Conservation (phyloP, 148 eudicot genomes). For the Vaccinium myrtillus region DNA sequence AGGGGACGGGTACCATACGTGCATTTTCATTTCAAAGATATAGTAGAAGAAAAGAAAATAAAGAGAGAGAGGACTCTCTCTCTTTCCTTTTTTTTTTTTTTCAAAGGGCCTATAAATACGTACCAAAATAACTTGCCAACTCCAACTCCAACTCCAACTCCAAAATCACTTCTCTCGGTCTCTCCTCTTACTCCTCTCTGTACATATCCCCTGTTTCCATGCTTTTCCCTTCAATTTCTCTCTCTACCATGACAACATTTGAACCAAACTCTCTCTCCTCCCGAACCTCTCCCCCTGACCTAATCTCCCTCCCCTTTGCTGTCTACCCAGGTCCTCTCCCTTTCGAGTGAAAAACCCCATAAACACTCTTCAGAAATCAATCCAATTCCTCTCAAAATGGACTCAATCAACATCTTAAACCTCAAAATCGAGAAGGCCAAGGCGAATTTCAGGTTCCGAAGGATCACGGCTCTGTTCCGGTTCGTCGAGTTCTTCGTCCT, state of each 20-base stretch:
- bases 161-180: too few relatives aligned
- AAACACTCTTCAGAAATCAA: neutral
- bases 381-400: conserved; percentile 34
- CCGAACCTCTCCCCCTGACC: neutral
- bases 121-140: neutral
- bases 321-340: conserved; percentile 13
- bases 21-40: too few relatives aligned
- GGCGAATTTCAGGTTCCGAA: conserved; percentile 39
- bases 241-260: conserved; percentile 11
- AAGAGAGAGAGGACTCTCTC: too few relatives aligned
- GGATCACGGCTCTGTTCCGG: conserved; percentile 56
- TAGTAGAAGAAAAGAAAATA: too few relatives aligned
- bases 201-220: neutral
- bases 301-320: neutral
- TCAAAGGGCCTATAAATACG: neutral
- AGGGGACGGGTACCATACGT: too few relatives aligned
- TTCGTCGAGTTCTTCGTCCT: conserved; percentile 56
- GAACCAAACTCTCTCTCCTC: neutral
- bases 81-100: too few relatives aligned
- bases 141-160: neutral
- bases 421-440: conserved; percentile 57
- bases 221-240: too few relatives aligned
- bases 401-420: conserved; percentile 36
- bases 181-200: neutral
- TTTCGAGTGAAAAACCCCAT: conserved; percentile 27